Base-by-base conservation (phyloP, 148 eudicot genomes). In the Rhododendron vialii region DNA sequence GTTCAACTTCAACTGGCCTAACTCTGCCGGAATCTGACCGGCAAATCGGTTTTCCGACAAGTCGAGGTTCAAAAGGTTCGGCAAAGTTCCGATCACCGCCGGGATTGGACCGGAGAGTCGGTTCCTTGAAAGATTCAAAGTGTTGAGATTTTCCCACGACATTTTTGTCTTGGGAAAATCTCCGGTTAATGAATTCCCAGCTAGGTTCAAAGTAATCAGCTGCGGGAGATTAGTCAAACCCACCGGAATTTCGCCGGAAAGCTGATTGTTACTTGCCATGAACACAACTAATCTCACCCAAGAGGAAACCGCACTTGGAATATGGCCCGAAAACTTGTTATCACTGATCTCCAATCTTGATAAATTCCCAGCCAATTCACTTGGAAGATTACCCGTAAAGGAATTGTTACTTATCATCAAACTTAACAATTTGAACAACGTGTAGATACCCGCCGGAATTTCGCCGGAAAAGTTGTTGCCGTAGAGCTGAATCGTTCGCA, bases 361-460 rank as follows among this genome's bases (percentile, higher is more conserved):
- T 86, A 94, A 2, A 71, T 93, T 94, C 91, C 86, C 77, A 0
- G 91, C 86, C 35, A 94, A n/a, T 51, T 82, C 74, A 30, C 50
- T 77, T 5, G 97, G 97, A 41, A 94, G 89, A 28, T 88, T 85
- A 20, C 97, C 97, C 4, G 93, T 85, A 69, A 94, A 86, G 6
- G 83, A 87, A 85, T 94, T 94, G 38, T 47, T 61, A 14, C 91
- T 82, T 26, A 94, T 55, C 88, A 63, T 88, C 84, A 94, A 13
- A 12, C 6, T 48, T 3, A 85, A 71, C 14, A 94, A 33, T 22
- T 85, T 81, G 80, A 17, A 9, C 84, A 88, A 82, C 1, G 91
- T 93, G 94, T 95, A 94, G 4, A 94, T 1, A 30, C 91, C 93
- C 17, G 61, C 33, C 33, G 97, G 97, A 65, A 93, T 77, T 74